A percentile compares a stretch with the other conserved stretches of the same genome.
phyloP scores from a whole-genome alignment of 192 early-diverging fungal genomes.

The Gorgonomyces haynaldii region DNA sequence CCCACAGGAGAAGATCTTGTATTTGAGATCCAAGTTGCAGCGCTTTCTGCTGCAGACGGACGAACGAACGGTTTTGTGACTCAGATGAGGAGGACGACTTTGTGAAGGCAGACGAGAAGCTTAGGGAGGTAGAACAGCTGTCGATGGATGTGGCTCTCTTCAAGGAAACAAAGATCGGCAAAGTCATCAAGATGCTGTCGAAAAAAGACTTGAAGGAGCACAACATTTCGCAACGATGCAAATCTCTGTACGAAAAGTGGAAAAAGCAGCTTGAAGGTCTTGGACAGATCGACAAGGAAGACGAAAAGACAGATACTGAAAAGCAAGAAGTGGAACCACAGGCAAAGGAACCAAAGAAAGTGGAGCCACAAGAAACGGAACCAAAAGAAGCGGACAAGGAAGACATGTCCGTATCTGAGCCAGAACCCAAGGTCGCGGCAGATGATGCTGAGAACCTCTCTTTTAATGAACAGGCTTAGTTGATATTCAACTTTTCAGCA shows the following conservation, averaged over 20 bases:
- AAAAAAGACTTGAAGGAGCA: constrained; percentile 4
- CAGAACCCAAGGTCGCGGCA: too few species aligned
- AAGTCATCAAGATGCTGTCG: constrained; percentile 1
- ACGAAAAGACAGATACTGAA: neutral
- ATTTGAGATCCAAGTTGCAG: neutral
- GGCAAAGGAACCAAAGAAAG: too few species aligned
- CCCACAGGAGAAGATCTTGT: neutral
- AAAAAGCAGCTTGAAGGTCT: neutral
- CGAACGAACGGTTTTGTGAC: neutral
- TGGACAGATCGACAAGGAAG: too few species aligned
- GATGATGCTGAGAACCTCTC: too few species aligned
- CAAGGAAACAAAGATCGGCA: constrained; percentile 10
- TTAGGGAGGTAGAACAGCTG: constrained; percentile 1
- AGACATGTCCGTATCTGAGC: too few species aligned
- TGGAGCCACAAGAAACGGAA: too few species aligned
- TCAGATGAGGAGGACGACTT: constrained; percentile 1
- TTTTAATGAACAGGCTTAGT: too few species aligned
- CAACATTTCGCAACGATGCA: neutral
- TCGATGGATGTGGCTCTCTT: constrained; percentile 4
- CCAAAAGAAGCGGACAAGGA: too few species aligned
- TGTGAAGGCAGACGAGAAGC: neutral
- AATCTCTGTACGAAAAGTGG: neutral
- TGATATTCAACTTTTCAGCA: constrained; percentile 38
- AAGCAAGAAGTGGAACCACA: neutral
- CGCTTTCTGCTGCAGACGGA: constrained; percentile 1